Conservation (phyloP, 768 basidiomycete species). For the Hygrophorus russula region DNA sequence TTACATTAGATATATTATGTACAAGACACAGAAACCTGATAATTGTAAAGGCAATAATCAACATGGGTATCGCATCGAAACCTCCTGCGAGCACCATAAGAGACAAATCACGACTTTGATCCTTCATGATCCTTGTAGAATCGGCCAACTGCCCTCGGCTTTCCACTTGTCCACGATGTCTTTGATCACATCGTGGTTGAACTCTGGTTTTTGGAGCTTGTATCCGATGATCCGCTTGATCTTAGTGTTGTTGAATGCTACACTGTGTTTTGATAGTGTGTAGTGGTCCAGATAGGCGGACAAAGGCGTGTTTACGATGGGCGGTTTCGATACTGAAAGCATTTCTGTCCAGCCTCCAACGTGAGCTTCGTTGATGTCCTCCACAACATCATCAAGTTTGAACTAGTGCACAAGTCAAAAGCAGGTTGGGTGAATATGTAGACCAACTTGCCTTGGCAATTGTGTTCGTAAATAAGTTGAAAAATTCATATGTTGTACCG, state of each 20-base stretch:
- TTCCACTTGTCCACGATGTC: slow-evolving; percentile 79
- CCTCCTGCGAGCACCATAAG: background rate
- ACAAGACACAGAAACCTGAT: background rate
- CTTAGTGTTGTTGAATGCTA: slow-evolving; percentile 63
- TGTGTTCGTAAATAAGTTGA: slow-evolving; percentile 57
- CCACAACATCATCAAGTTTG: slow-evolving; percentile 52
- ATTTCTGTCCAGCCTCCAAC: slow-evolving; percentile 77
- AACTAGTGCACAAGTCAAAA: slow-evolving; percentile 27
- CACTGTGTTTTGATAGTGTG: slow-evolving; percentile 54
- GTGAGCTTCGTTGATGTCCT: slow-evolving; percentile 81
- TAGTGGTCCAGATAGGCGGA: slow-evolving; percentile 74
- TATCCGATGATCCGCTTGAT: slow-evolving; percentile 67
- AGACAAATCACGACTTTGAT: background rate
- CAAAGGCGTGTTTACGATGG: slow-evolving; percentile 59
- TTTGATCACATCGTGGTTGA: slow-evolving; percentile 47
- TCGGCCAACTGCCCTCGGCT: slow-evolving; percentile 54
- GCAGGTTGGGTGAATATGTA: background rate
- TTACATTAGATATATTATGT: background rate
- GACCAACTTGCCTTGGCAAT: slow-evolving; percentile 44
- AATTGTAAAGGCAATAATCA: background rate
- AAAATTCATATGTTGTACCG: slow-evolving; percentile 73
- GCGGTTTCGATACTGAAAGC: slow-evolving; percentile 59
- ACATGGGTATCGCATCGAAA: background rate
- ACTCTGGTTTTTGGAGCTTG: slow-evolving; percentile 47
- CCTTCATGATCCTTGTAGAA: background rate